Percentiles rank a stretch among this genome's conserved stretches.
Conservation (phyloP, 2,329 filamentous ascomycete species). For the Coniochaeta prunicola region DNA sequence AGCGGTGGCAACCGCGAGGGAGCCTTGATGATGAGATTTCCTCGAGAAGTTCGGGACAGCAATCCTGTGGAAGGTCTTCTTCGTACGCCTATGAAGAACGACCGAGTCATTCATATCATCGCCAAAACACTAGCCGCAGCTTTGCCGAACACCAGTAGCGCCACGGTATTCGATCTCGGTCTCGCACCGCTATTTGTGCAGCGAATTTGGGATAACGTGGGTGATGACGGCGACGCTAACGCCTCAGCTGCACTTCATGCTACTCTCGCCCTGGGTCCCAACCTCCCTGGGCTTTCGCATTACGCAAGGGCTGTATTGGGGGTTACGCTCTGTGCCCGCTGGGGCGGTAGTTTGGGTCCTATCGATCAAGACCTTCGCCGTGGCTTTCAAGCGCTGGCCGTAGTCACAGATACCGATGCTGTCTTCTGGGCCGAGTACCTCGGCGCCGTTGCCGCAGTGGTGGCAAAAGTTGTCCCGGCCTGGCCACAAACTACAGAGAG, state of each 20-base stretch:
- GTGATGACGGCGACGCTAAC: slow-evolving; percentile 43
- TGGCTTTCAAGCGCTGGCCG: slow-evolving; percentile 34
- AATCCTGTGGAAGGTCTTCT: slow-evolving; percentile 46
- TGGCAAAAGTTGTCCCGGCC: slow-evolving; percentile 34
- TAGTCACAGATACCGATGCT: slow-evolving; percentile 26
- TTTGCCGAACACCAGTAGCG: slow-evolving; percentile 29
- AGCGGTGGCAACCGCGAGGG: slow-evolving; percentile 81
- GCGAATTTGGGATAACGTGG: slow-evolving; percentile 44
- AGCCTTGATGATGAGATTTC: slow-evolving; percentile 65
- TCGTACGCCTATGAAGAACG: slow-evolving; percentile 10
- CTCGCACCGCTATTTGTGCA: slow-evolving; percentile 37
- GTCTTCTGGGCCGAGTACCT: slow-evolving; percentile 48
- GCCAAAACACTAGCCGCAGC: slow-evolving; percentile 30
- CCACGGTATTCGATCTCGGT: slow-evolving; percentile 34
- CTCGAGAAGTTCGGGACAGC: slow-evolving; percentile 48
- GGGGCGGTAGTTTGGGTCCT: slow-evolving; percentile 54
- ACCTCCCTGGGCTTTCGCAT: slow-evolving; percentile 68
- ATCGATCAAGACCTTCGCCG: slow-evolving; percentile 36
- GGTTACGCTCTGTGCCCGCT: slow-evolving; percentile 65
- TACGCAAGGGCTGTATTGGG: slow-evolving; percentile 63
- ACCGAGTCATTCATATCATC: slow-evolving; percentile 25
- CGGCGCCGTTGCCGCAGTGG: slow-evolving; percentile 36
- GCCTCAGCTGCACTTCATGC: slow-evolving; percentile 65
- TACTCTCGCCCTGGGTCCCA: slow-evolving; percentile 61
- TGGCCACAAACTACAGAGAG: slow-evolving; percentile 28